A percentile compares a stretch with the other conserved stretches of the same genome.
These are phyloP conservation scores for Trametes cubensis DNA, from an alignment of 768 basidiomycete genomes.

Conservation along the genomic window DNA sequence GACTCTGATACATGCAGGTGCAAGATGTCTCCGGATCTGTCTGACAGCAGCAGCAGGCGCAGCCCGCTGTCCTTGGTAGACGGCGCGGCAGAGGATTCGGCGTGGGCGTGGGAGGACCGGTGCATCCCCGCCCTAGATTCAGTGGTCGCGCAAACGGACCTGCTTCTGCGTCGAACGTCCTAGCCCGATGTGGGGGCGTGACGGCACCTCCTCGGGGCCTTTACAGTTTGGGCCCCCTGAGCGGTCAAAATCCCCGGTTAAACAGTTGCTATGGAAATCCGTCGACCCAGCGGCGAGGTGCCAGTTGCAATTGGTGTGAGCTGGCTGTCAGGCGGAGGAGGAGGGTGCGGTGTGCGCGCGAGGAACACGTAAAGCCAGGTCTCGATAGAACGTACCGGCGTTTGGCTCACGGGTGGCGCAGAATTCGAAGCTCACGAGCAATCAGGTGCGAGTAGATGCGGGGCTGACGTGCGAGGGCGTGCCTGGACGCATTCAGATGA, in stretches of 20 bases:
- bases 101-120: conserved; percentile 7
- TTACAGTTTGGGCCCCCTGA: not conserved
- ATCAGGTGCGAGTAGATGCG: conserved; percentile 10
- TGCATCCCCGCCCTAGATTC: conserved; percentile 3
- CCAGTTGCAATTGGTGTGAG: too few relatives aligned
- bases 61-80: not conserved
- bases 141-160: not conserved
- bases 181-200: conserved; percentile 8
- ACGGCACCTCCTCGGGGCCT: conserved; percentile 9
- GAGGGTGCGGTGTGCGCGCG: too few relatives aligned
- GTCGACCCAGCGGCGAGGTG: not conserved
- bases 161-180: conserved; percentile 12
- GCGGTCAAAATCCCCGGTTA: not conserved
- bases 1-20: too few relatives aligned
- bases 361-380: too few relatives aligned
- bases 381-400: not conserved
- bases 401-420: not conserved
- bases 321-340: too few relatives aligned
- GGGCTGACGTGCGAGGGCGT: conserved; percentile 12
- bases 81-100: not conserved
- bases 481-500: conserved; percentile 8
- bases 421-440: not conserved
- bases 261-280: conserved; percentile 15
- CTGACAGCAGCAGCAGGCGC: too few relatives aligned
- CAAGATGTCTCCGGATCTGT: too few relatives aligned